phyloP scores from a whole-genome alignment of 2,329 filamentous ascomycete genomes.

The Diaporthe eres region DNA sequence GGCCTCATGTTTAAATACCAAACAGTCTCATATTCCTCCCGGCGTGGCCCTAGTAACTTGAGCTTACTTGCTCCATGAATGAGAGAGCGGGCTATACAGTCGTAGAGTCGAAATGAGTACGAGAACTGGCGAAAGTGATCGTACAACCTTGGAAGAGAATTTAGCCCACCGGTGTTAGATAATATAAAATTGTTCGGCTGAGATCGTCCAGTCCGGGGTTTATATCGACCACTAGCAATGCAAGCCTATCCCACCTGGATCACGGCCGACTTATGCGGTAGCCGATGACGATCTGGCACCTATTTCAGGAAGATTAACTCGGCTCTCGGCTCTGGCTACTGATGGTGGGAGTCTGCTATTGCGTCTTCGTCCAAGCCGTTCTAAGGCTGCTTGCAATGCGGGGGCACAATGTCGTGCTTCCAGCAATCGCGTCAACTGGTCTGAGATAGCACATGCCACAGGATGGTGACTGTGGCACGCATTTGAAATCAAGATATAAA shows the following conservation, averaged over 20 bases:
- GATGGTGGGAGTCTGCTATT: not conserved
- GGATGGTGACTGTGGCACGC: not conserved
- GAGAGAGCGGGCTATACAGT: rapidly evolving
- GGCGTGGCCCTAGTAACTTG: no score
- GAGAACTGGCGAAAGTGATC: not conserved
- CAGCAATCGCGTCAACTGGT: not conserved
- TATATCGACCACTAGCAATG: not conserved
- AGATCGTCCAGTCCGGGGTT: not conserved
- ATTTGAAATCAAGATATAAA: not conserved
- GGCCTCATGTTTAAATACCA: not conserved
- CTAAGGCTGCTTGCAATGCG: slow-evolving; percentile 28
- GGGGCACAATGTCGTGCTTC: slow-evolving; percentile 23
- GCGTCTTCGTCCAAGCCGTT: slow-evolving; percentile 24
- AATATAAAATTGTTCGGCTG: not conserved
- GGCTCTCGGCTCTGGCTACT: slow-evolving; percentile 5
- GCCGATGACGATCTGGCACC: not conserved
- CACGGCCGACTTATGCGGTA: not conserved
- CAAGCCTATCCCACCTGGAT: not conserved
- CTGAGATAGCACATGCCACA: not conserved
- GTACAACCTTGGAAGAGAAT: no score
- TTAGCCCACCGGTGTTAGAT: no score
- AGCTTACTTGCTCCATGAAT: no score
- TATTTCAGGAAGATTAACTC: not conserved
- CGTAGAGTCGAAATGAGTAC: not conserved
- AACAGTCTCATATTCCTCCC: not conserved